These are phyloP conservation scores for Amanita subjunquillea DNA, from an alignment of 768 basidiomycete species.

Conservation along the genomic window DNA sequence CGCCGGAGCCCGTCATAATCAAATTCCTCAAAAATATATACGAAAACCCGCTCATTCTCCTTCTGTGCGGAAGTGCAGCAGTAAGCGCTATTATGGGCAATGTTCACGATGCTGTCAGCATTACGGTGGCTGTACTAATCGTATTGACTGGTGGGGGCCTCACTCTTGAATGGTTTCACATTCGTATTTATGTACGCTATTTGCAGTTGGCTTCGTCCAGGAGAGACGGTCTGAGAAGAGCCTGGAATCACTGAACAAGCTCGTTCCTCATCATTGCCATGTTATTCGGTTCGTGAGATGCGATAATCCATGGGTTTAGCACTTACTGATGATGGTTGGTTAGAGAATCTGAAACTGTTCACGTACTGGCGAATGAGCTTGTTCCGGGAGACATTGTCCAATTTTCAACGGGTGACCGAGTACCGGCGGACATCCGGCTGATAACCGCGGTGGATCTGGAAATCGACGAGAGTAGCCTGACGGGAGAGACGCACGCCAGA, in stretches of 20 bases:
- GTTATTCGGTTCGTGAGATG: constrained; percentile 48
- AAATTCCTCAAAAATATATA: constrained; percentile 96
- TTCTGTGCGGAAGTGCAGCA: constrained; percentile 82
- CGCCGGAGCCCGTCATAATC: constrained; percentile 69
- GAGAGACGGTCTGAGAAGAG: constrained; percentile 93
- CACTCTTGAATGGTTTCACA: not conserved
- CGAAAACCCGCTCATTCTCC: constrained; percentile 85
- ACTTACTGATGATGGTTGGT: constrained; percentile 11
- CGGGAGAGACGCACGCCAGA: constrained; percentile 83
- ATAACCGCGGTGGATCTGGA: constrained; percentile 78
- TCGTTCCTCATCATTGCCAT: constrained; percentile 95
- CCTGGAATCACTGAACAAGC: constrained; percentile 89
- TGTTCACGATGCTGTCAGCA: constrained; percentile 88
- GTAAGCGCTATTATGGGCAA: constrained; percentile 95
- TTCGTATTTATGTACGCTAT: constrained; percentile 4
- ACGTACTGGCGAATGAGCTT: constrained; percentile 92
- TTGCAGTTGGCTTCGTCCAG: constrained; percentile 83
- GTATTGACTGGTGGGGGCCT: constrained; percentile 75
- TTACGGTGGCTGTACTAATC: constrained; percentile 84
- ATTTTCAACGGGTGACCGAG: constrained; percentile 84
- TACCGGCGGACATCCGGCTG: constrained; percentile 89
- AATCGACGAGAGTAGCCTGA: constrained; percentile 91
- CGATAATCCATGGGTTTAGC: constrained; percentile 8
- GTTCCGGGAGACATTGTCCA: constrained; percentile 91
- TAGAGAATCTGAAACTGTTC: constrained; percentile 54